A percentile compares a stretch with the other conserved stretches of the same genome.
phyloP scores from a whole-genome alignment of 2,329 filamentous ascomycete species.

The Aotearoamyces nothofagi region DNA sequence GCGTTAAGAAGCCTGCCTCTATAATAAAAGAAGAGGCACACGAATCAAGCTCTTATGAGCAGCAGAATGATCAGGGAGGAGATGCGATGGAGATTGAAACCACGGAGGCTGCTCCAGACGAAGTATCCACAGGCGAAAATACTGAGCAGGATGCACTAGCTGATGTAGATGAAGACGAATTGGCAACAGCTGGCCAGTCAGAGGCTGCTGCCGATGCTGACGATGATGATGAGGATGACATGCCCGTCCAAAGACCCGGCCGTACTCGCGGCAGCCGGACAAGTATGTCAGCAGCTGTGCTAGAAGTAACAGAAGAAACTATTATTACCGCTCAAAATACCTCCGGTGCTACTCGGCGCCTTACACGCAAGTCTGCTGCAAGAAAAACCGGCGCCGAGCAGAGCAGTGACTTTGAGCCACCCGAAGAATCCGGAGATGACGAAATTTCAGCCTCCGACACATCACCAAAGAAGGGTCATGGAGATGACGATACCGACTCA shows the following conservation, averaged over 20 bases:
- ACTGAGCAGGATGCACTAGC: conserved; percentile 9
- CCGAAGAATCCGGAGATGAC: conserved; percentile 32
- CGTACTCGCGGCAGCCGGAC: conserved; percentile 14
- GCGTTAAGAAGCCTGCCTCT: conserved; percentile 15
- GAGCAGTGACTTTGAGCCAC: conserved; percentile 19
- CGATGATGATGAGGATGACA: conserved; percentile 15
- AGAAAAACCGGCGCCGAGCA: conserved; percentile 14
- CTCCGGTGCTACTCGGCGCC: conserved; percentile 13
- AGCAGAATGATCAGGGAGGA: conserved; percentile 7
- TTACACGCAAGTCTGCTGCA: conserved; percentile 14
- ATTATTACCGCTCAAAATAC: conserved; percentile 19
- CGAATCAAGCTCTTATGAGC: conserved; percentile 17
- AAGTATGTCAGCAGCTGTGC: conserved; percentile 8
- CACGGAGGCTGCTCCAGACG: conserved; percentile 1
- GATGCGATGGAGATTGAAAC: conserved; percentile 10
- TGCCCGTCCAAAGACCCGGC: conserved; percentile 26
- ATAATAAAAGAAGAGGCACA: conserved; percentile 20
- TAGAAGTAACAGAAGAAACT: conserved; percentile 36
- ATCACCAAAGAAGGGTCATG: conserved; percentile 21
- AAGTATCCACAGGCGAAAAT: conserved; percentile 7
- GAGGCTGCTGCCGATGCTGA: conserved; percentile 10
- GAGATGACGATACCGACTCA: conserved; percentile 29
- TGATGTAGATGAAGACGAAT: conserved; percentile 5
- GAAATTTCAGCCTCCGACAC: conserved; percentile 25
- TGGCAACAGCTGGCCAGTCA: conserved; percentile 6